These are phyloP conservation scores for Cynara cardunculus DNA, from an alignment of 129 eudicot species.

Conservation along the genomic window DNA sequence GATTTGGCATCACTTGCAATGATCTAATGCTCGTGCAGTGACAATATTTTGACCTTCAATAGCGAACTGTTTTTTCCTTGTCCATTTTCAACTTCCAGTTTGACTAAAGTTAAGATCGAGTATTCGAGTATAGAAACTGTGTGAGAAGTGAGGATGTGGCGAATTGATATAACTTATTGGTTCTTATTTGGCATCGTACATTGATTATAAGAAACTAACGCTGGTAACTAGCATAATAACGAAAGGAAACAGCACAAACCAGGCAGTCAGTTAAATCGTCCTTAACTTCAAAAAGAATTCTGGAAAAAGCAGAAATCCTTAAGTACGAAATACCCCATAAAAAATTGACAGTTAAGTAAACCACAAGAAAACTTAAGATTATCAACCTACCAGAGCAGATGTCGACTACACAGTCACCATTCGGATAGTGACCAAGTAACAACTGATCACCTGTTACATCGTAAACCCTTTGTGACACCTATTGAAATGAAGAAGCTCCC, in stretches of 20 bases:
- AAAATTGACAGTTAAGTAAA: neutral
- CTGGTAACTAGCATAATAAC: neutral
- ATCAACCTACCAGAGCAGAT: neutral
- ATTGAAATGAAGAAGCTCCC: neutral
- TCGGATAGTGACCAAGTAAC: conserved; percentile 6
- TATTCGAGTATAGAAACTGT: neutral
- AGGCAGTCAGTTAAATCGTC: neutral
- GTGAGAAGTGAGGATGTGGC: neutral
- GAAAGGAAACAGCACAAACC: neutral
- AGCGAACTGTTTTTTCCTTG: neutral
- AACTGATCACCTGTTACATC: conserved; percentile 7
- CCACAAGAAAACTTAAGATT: neutral
- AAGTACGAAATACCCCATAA: neutral
- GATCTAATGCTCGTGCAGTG: too few species aligned
- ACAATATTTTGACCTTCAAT: neutral
- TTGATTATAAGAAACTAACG: neutral
- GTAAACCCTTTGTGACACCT: neutral
- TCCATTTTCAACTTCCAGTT: neutral
- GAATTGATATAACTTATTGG: neutral
- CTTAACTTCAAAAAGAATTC: neutral
- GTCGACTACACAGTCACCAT: conserved; percentile 7
- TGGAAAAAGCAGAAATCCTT: neutral
- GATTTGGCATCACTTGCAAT: too few species aligned
- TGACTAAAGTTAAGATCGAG: too few species aligned
- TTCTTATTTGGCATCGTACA: neutral